These are phyloP conservation scores for Kokia cookei DNA, from an alignment of 441 rosid species.

Conservation along the genomic window DNA sequence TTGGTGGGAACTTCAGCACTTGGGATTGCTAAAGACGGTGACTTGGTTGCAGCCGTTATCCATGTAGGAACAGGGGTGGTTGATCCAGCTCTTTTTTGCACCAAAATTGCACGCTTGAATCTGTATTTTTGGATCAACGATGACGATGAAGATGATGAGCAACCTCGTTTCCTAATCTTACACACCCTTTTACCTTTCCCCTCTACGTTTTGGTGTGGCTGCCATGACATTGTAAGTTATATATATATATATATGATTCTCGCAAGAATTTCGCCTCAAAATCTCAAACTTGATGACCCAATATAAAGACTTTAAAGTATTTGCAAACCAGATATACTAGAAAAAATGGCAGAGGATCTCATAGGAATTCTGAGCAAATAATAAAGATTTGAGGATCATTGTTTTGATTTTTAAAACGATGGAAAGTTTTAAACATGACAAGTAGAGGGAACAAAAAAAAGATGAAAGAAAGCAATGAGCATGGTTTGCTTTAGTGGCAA, in stretches of 20 bases:
- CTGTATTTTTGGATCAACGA: conserved; percentile 59
- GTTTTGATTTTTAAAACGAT: neutral
- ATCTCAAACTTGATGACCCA: conserved; percentile 6
- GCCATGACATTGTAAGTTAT: conserved; percentile 22
- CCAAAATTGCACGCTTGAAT: conserved; percentile 70
- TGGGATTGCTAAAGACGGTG: conserved; percentile 39
- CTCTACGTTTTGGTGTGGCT: conserved; percentile 16
- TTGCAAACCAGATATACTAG: neutral
- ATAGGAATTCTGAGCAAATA: neutral
- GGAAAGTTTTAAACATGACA: conserved; percentile 1
- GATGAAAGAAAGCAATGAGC: neutral
- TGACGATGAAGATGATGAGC: conserved; percentile 84
- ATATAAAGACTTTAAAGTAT: neutral
- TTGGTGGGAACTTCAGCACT: conserved; percentile 22
- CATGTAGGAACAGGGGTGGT: conserved; percentile 66
- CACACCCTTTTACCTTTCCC: conserved; percentile 35
- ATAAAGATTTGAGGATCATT: neutral
- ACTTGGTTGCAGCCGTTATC: conserved; percentile 32
- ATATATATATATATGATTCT: neutral
- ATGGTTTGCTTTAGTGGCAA: conserved; percentile 15
- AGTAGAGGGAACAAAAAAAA: neutral
- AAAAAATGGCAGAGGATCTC: neutral
- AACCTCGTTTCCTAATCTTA: conserved; percentile 81
- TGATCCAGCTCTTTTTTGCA: conserved; percentile 53
- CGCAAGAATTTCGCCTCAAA: neutral